Evolutionary conservation across 176 grass and related monocot species (phyloP).

Genomic region (Dendrocalamus sinicus): DNA sequence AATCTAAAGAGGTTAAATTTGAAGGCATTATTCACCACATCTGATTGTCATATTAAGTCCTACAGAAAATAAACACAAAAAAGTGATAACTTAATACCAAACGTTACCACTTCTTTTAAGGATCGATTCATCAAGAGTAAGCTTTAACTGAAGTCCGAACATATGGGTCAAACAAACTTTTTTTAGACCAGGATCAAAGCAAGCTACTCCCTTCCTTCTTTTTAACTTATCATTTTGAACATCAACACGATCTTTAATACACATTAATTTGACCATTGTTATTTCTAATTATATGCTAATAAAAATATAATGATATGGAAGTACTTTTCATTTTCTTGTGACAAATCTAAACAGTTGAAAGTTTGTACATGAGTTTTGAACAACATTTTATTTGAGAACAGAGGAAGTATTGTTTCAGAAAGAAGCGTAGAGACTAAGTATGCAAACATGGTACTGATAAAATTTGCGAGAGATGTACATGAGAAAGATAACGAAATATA

Average conservation of each 20-base stretch:
- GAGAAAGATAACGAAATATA: no score
- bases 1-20: no score
- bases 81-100: not conserved
- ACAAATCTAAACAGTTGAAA: not conserved
- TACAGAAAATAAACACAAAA: not conserved
- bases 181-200: not conserved
- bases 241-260: not conserved
- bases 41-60: no score
- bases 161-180: not conserved
- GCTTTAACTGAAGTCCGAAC: not conserved
- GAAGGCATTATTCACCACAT: no score
- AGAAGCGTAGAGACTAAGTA: not conserved
- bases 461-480: no score
- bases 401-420: not conserved
- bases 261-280: not conserved
- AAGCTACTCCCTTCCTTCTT: not conserved
- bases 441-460: no score
- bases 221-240: not conserved
- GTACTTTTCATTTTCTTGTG: not conserved
- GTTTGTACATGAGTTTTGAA: not conserved
- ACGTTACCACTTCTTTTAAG: not conserved
- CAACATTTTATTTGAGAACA: not conserved
- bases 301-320: not conserved
- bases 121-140: not conserved
- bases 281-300: not conserved